Percentiles rank a stretch among this genome's conserved stretches.
phyloP scores from a whole-genome alignment of 108 stramenopile species.

The Cyclostephanos invisitatus region DNA sequence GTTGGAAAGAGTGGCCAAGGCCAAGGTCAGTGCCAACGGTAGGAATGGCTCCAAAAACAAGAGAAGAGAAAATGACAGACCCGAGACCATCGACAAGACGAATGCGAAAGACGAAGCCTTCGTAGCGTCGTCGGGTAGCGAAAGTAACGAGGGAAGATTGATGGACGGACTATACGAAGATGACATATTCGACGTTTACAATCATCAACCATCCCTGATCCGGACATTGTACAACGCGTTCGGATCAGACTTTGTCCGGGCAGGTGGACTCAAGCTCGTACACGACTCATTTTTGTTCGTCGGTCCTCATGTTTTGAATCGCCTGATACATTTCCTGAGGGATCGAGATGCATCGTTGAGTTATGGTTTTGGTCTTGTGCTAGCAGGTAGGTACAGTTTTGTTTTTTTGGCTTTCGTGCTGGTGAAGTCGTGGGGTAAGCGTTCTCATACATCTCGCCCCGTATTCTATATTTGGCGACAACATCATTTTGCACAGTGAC shows the following conservation, averaged over 20 bases:
- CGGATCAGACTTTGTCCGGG: conserved; percentile 70
- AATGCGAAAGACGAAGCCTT: neutral
- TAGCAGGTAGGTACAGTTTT: conserved; percentile 12
- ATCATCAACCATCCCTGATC: conserved; percentile 52
- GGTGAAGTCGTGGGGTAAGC: too few relatives aligned
- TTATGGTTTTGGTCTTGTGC: conserved; percentile 58
- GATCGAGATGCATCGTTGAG: conserved; percentile 56
- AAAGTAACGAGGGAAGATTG: too few relatives aligned
- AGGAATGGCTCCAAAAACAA: conserved; percentile 4
- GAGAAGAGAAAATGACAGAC: neutral
- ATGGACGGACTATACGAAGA: neutral
- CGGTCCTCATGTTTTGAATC: conserved; percentile 83
- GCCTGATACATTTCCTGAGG: conserved; percentile 70
- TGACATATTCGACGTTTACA: neutral
- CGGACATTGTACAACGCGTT: conserved; percentile 64
- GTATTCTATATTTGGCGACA: neutral
- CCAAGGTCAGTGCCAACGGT: conserved; percentile 4
- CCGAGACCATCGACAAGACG: neutral
- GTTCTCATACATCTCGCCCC: neutral
- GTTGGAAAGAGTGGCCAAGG: conserved; percentile 13
- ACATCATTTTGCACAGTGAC: conserved; percentile 41
- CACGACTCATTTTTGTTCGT: conserved; percentile 90
- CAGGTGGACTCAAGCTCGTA: conserved; percentile 76
- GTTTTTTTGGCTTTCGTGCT: neutral
- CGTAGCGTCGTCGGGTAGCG: neutral